Base-by-base conservation (phyloP, 768 basidiomycete genomes). In the Suillus lakei region DNA sequence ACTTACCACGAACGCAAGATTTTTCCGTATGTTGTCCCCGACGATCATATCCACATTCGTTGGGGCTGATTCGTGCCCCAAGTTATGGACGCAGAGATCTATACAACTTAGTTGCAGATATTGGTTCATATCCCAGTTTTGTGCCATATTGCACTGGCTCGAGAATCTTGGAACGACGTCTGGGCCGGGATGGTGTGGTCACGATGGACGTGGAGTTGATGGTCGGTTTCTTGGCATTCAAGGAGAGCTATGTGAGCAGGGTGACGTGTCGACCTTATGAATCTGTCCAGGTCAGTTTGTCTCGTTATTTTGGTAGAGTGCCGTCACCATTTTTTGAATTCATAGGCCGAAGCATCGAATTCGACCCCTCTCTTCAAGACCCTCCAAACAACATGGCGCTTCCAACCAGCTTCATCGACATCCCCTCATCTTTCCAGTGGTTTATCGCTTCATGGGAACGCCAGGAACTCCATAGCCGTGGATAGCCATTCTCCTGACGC, bases 91-190 rank as follows among this genome's bases (percentile, higher is more conserved):
- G 85, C 67, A 82, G 82, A 60, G 88, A 98, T 76, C 83, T 99
- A 4, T 99, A 96, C 78, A 80, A 87, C 9, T 78, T 99, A 66
- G 94, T 99, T 62, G 86, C 95, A 16, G 90, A 99, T 77, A 91
- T 98, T 32, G 87, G 83, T 18, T 92, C 92, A 2, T 99, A 99
- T 76, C 85, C 88, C 12, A 81, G 80, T 65, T 99, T 98, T 75
- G 81, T 99, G 61, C 97, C 98, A 7, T 97, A 93, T 76, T 98
- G 96, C 80, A 87, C 86, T 15, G 80, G 81, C 26, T 91, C 95
- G 5, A 86, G 85, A 28, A 83, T 96, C 63, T 80, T 96, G 44
- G 60, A 68, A 53, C 69, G 64, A 65, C 61, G 63, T 36, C 16
- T 64, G 68, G 46, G 69, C 72, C 67, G 74, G 62, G 77, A 79